Base-by-base conservation (phyloP, 345 rosid species). In the Ricinus communis region DNA sequence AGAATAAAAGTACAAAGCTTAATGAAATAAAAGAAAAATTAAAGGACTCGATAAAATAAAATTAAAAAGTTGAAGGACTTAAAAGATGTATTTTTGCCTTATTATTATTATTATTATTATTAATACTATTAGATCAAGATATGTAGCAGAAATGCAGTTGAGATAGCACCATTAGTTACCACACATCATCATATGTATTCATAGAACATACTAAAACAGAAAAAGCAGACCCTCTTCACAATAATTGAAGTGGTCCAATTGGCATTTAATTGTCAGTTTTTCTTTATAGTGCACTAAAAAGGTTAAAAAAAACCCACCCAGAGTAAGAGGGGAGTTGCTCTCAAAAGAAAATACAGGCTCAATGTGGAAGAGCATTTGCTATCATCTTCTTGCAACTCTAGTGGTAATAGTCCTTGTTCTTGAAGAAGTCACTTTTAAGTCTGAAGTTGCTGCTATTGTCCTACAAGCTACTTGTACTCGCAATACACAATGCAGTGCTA, bases 371-470 rank as follows among this genome's bases (percentile, higher is more conserved):
- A 22, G 2, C 14, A 16, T 11, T 40, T 41, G 22, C 9, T 47
- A 47, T 21, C 63, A 45, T 52, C 14, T 73, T 46, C 28, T 78
- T 43, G 7, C 60, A 56, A n/a, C 33, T 12, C 1, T 62, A 7
- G 13, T 65, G 0, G 0, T 16, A 16, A 50, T 69, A 31, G 2
- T 60, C 22, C 59, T 71, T 18, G 21, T 36, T 28, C 49, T 74
- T 22, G 47, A 10, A 33, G 57, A 56, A 40, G 14, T 27, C n/a
- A 14, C n/a, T 19, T 46, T 12, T 54, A 47, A 46, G 8, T 45
- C 45, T 8, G 59, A 25, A 41, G 58, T 24, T 19, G 28, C 51
- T 14, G 74, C 57, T 41, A 24, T 50, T 16, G 6, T 50, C 4
- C 4, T 60, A 19, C 24, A 65, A 21, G 31, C 16, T 53, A 65